These are phyloP conservation scores for Karstenula rhodostoma DNA, from an alignment of 2,329 filamentous ascomycete genomes.

Conservation along the genomic window DNA sequence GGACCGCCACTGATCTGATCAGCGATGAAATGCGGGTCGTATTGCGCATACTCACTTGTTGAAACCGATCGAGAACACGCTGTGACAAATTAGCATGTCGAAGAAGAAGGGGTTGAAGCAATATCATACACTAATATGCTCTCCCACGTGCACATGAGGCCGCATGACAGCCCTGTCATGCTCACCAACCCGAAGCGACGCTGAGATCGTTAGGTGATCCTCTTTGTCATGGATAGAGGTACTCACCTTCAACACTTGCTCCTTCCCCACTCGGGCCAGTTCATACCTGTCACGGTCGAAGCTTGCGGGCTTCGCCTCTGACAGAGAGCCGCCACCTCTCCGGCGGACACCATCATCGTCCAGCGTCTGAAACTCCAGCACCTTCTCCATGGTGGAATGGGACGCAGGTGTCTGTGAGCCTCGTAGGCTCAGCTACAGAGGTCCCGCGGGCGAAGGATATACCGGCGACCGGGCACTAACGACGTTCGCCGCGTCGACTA, in stretches of 20 bases:
- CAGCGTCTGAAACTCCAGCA: conserved; percentile 37
- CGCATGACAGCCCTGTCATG: conserved; percentile 48
- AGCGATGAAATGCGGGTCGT: conserved; percentile 9
- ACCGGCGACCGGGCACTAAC: conserved; percentile 5
- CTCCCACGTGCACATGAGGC: conserved; percentile 51
- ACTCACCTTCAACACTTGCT: conserved; percentile 47
- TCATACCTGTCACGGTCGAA: conserved; percentile 47
- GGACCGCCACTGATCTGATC: conserved; percentile 41
- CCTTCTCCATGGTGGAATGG: conserved; percentile 39
- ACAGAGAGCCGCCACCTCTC: conserved; percentile 32
- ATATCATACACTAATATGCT: conserved; percentile 45
- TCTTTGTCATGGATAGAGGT: conserved; percentile 15
- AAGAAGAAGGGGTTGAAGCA: neutral
- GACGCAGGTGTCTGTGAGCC: neutral
- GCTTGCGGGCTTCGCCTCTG: conserved; percentile 31
- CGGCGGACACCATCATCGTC: conserved; percentile 34
- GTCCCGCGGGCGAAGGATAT: neutral
- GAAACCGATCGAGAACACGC: conserved; percentile 47
- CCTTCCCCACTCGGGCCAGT: conserved; percentile 45
- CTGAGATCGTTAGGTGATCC: conserved; percentile 23
- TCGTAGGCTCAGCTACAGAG: neutral
- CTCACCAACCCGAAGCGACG: conserved; percentile 48
- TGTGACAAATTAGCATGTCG: conserved; percentile 18
- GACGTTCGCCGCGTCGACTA: conserved; percentile 5
- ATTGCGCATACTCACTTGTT: conserved; percentile 36